These are phyloP conservation scores for Penicillium occitanis DNA, from an alignment of 2,329 filamentous ascomycete species.

Conservation along the genomic window DNA sequence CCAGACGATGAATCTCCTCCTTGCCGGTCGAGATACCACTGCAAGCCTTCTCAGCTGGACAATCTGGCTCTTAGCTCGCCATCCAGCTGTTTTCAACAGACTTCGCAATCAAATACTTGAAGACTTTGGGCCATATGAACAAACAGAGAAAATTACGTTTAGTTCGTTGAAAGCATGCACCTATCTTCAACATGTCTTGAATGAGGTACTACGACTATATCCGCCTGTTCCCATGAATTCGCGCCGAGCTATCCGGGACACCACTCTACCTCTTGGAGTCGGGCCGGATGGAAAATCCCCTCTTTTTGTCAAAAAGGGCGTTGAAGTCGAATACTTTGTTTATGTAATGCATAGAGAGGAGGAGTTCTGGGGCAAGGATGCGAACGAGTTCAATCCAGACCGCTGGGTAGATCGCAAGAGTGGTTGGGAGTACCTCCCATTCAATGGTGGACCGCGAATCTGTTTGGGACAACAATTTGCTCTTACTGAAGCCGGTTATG, in stretches of 20 bases:
- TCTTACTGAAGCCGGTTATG: neutral
- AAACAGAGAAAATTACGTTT: constrained; percentile 34
- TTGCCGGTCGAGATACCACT: constrained; percentile 57
- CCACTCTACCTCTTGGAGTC: constrained; percentile 18
- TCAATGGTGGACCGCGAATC: constrained; percentile 29
- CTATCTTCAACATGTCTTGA: constrained; percentile 22
- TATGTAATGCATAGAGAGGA: constrained; percentile 69
- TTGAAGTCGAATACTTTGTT: constrained; percentile 60
- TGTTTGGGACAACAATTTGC: constrained; percentile 27
- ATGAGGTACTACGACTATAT: constrained; percentile 49
- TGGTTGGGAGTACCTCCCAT: constrained; percentile 43
- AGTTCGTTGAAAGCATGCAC: constrained; percentile 20
- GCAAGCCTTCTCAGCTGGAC: constrained; percentile 48
- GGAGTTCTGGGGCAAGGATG: constrained; percentile 50
- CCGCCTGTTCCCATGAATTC: constrained; percentile 51
- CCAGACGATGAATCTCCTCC: constrained; percentile 53
- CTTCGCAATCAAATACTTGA: constrained; percentile 28
- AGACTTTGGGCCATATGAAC: constrained; percentile 15
- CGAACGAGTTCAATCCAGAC: constrained; percentile 50
- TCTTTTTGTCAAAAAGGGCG: constrained; percentile 65
- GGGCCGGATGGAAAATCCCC: constrained; percentile 48
- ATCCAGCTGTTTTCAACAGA: constrained; percentile 29
- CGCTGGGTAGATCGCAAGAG: constrained; percentile 52
- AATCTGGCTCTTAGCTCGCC: constrained; percentile 37
- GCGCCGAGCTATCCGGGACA: constrained; percentile 42